A percentile compares a stretch with the other conserved stretches of the same genome.
Conservation (phyloP, 768 basidiomycete species). For the Leucocoprinus birnbaumii region DNA sequence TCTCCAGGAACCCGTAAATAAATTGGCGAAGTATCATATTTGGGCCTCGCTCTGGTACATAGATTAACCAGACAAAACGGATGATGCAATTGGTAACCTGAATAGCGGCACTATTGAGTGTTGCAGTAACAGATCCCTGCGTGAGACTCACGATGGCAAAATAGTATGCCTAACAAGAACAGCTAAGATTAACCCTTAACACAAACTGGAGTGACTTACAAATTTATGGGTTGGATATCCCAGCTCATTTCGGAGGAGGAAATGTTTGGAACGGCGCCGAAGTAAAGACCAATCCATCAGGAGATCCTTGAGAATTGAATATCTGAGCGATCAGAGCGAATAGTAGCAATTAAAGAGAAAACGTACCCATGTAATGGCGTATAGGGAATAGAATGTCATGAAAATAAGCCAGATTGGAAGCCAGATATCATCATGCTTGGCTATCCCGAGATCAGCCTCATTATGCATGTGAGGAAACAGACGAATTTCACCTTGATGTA, state of each 20-base stretch:
- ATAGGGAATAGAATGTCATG: slow-evolving; percentile 61
- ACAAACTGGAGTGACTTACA: slow-evolving; percentile 31
- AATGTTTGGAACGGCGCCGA: slow-evolving; percentile 49
- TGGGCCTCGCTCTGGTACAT: slow-evolving; percentile 54
- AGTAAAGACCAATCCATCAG: slow-evolving; percentile 92
- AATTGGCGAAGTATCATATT: slow-evolving; percentile 58
- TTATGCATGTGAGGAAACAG: not conserved
- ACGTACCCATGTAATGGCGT: slow-evolving; percentile 77
- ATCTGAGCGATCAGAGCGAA: not conserved
- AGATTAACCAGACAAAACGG: slow-evolving; percentile 82
- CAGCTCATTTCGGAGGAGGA: slow-evolving; percentile 70
- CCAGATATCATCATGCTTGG: slow-evolving; percentile 33
- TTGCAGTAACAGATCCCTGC: not conserved
- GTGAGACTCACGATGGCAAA: slow-evolving; percentile 59
- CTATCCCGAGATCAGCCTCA: slow-evolving; percentile 15
- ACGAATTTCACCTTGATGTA: slow-evolving; percentile 49
- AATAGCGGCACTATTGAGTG: not conserved
- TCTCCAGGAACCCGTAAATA: slow-evolving; percentile 68
- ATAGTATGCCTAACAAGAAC: slow-evolving; percentile 72
- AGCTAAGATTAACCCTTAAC: too few species aligned
- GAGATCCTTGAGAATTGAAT: slow-evolving; percentile 56
- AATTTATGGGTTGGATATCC: slow-evolving; percentile 63
- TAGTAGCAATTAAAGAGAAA: not conserved
- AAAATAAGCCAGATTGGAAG: slow-evolving; percentile 73
- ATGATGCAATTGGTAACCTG: slow-evolving; percentile 71